These are phyloP conservation scores for Corchorus olitorius DNA, from an alignment of 345 rosid genomes.

Conservation along the genomic window DNA sequence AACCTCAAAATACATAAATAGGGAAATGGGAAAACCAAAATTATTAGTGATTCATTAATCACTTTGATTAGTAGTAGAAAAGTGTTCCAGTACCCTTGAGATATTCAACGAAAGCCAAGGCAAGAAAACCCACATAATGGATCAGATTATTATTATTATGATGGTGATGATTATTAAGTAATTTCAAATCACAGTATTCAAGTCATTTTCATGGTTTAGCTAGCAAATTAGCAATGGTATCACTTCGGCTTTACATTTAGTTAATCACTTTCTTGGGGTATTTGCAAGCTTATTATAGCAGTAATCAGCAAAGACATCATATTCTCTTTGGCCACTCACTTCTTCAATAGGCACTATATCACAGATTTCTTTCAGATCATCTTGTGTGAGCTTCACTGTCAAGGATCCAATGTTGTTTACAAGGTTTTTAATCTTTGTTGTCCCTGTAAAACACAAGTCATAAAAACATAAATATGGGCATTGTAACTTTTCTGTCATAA, in stretches of 20 bases:
- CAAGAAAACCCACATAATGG: no score
- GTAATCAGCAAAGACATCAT: constrained; percentile 12
- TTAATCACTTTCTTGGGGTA: constrained; percentile 36
- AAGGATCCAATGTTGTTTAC: constrained; percentile 46
- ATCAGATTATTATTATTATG: no score
- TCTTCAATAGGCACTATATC: constrained; percentile 41
- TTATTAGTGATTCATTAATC: no score
- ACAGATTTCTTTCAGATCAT: constrained; percentile 42
- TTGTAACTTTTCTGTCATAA: not conserved
- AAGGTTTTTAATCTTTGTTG: constrained; percentile 49
- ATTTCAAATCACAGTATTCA: not conserved
- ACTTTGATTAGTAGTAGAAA: no score
- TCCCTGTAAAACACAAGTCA: constrained; percentile 32
- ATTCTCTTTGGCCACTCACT: constrained; percentile 39
- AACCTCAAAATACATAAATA: no score
- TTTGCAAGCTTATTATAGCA: constrained; percentile 37
- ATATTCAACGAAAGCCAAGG: no score
- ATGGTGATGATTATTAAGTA: no score
- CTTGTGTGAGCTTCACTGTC: constrained; percentile 33
- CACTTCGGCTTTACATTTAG: not conserved
- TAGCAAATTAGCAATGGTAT: not conserved
- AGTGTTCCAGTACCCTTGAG: no score
- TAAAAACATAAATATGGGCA: not conserved
- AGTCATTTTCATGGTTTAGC: not conserved
- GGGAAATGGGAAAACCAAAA: no score